Conservation (phyloP, 2,329 filamentous ascomycete genomes). For the Grosmannia penicillata region DNA sequence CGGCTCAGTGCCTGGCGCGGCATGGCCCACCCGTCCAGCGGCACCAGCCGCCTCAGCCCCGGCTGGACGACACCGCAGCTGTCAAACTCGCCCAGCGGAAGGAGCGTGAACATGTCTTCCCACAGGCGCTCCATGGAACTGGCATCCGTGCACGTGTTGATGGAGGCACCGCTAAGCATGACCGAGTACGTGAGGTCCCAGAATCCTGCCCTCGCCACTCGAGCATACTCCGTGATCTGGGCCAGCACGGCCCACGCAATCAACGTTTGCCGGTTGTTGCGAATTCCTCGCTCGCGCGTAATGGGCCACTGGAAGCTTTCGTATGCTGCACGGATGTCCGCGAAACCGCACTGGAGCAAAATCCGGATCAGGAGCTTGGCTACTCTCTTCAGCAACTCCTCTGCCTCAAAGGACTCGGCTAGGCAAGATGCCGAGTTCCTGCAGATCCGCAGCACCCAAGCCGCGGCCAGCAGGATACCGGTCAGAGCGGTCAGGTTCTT, state of each 20-base stretch:
- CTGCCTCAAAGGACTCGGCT: constrained; percentile 26
- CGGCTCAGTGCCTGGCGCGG: constrained; percentile 41
- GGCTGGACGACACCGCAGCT: constrained; percentile 31
- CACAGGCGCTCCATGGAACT: constrained; percentile 39
- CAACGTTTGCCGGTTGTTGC: constrained; percentile 25
- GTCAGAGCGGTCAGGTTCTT: constrained; percentile 15
- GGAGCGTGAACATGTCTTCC: constrained; percentile 42
- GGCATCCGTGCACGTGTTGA: constrained; percentile 24
- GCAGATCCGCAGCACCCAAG: constrained; percentile 28
- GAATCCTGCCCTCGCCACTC: constrained; percentile 38
- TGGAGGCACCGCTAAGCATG: constrained; percentile 20
- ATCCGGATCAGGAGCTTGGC: constrained; percentile 21
- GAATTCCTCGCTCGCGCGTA: constrained; percentile 36
- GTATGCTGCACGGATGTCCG: constrained; percentile 30
- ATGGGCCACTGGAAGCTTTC: constrained; percentile 28
- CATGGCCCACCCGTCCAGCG: constrained; percentile 44
- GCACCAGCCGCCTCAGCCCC: constrained; percentile 20
- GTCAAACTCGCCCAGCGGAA: constrained; percentile 48
- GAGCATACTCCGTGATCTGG: constrained; percentile 32
- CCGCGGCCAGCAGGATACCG: constrained; percentile 21
- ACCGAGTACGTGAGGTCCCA: constrained; percentile 41
- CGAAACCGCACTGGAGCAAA: constrained; percentile 28
- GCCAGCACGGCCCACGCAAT: constrained; percentile 47
- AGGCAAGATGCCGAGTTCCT: constrained; percentile 17
- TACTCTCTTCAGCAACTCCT: constrained; percentile 31